Conservation (phyloP, 768 basidiomycete species). For the Termitomyces sp. region DNA sequence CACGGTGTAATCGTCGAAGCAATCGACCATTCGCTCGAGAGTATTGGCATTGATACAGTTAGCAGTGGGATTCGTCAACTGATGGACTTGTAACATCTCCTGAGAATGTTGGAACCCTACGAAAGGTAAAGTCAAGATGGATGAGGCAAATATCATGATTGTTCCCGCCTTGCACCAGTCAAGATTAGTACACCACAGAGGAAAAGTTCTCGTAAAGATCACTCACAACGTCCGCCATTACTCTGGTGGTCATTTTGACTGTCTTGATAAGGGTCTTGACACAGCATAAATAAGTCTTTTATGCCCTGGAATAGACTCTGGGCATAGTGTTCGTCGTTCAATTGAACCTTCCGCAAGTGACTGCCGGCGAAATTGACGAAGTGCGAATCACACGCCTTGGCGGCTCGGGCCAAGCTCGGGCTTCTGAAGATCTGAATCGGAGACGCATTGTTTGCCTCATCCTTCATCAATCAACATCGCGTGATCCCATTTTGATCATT, state of each 20-base stretch:
- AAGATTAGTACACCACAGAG: background rate
- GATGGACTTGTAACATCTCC: background rate
- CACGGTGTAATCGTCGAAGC: slow-evolving; percentile 34
- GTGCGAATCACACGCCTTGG: too few relatives aligned
- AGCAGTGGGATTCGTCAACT: slow-evolving; percentile 3
- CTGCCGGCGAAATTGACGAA: too few relatives aligned
- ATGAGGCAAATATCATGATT: background rate
- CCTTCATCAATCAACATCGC: background rate
- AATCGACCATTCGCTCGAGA: slow-evolving; percentile 18
- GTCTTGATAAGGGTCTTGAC: background rate
- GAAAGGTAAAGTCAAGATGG: background rate
- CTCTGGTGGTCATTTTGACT: background rate
- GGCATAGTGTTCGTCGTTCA: background rate
- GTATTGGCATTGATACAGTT: slow-evolving; percentile 9
- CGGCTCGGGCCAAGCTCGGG: too few relatives aligned
- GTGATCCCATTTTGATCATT: background rate
- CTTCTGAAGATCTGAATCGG: too few relatives aligned
- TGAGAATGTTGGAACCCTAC: background rate
- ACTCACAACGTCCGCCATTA: background rate
- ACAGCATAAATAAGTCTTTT: too few relatives aligned
- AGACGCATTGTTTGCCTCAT: background rate
- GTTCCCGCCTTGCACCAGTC: background rate
- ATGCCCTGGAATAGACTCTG: background rate
- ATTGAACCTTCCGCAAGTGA: background rate
- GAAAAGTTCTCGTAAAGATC: background rate